Percentiles rank a stretch among this genome's conserved stretches.
These are phyloP conservation scores for Phialocephala sp. DNA, from an alignment of 2,329 filamentous ascomycete species.

Conservation along the genomic window DNA sequence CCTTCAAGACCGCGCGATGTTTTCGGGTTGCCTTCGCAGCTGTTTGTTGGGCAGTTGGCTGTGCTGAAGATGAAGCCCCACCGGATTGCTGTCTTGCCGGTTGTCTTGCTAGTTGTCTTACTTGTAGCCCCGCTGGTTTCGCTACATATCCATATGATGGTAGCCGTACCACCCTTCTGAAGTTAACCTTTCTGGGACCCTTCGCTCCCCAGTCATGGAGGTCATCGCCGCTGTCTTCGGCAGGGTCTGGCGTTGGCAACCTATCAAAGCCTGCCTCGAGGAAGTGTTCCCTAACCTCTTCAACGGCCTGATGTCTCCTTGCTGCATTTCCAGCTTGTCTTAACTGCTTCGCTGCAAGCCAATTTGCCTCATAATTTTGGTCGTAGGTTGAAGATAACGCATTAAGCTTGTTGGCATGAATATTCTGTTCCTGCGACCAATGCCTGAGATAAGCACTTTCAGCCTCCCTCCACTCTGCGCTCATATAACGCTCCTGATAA, in stretches of 20 bases:
- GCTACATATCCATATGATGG: not conserved
- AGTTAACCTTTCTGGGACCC: not conserved
- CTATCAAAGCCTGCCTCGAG: not conserved
- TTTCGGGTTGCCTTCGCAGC: not conserved
- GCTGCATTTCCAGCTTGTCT: constrained; percentile 14
- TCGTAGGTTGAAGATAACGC: not conserved
- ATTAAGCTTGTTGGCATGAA: not conserved
- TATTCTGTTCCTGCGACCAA: not conserved
- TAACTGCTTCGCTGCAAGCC: constrained; percentile 6
- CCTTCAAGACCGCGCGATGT: not conserved
- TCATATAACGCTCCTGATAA: not conserved
- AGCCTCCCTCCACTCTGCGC: not conserved
- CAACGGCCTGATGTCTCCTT: not conserved
- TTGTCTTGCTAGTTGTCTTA: not conserved
- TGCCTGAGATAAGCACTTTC: not conserved
- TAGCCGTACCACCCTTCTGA: too few relatives aligned
- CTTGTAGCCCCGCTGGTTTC: not conserved
- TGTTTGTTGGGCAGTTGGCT: not conserved
- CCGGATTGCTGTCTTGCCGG: too few relatives aligned
- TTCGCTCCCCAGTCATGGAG: constrained; percentile 5
- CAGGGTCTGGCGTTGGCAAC: constrained; percentile 19
- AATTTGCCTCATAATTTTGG: not conserved
- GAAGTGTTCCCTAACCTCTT: not conserved
- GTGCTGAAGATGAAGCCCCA: too few relatives aligned
- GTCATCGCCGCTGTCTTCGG: constrained; percentile 23